Base-by-base conservation (phyloP, 2,329 filamentous ascomycete genomes). In the Dactylellina cionopaga region DNA sequence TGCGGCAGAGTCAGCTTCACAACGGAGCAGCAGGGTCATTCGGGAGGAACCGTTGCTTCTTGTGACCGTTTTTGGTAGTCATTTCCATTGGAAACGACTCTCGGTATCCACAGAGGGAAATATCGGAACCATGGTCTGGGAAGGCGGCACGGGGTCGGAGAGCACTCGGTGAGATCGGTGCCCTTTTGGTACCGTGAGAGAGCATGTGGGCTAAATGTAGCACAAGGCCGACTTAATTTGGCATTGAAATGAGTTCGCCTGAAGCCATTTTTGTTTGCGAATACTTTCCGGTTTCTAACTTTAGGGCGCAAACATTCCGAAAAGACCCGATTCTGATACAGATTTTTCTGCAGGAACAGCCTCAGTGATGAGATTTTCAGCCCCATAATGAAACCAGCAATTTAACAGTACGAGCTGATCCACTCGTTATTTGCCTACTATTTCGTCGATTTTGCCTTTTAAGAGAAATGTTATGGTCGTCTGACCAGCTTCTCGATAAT, bases 21-120 rank as follows among this genome's bases (percentile, higher is more conserved):
- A 27, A 55, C 39, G 60, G 49, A 43, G 37, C 24, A 27, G 31
- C 31, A 68, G 22, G 63, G 54, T 51, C 9, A 7, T 29, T 70
- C 56, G 56, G 65, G 49, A 41, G 24, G 56, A 56, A 70, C 56
- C 56, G 65, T 46, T 56, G 47, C 55, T 51, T 51, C 39, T 7
- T 17, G 65, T 54, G 39, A 47, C 56, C 63, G 63, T 70, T 70
- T 70, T 55, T 47, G 65, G 65, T 49, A 49, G 25, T 27, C 15
- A 2, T 43, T 49, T 51, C 65, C 65, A 17, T 13, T 19, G 7
- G 35, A 15, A 33, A 29, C 44, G 35, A 17, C 31, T 31, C 43
- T 41, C 25, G 22, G 58, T 15, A 22, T 46, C 31, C n/a, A 19
- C 19, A 22, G 10, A 56, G 65, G 47, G 31, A 62, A 15, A 69